Evolutionary conservation across 768 basidiomycete genomes (phyloP), one percentile per base, ranked within the genome.

Genomic region (Tylopilus cervinicoccineus): DNA sequence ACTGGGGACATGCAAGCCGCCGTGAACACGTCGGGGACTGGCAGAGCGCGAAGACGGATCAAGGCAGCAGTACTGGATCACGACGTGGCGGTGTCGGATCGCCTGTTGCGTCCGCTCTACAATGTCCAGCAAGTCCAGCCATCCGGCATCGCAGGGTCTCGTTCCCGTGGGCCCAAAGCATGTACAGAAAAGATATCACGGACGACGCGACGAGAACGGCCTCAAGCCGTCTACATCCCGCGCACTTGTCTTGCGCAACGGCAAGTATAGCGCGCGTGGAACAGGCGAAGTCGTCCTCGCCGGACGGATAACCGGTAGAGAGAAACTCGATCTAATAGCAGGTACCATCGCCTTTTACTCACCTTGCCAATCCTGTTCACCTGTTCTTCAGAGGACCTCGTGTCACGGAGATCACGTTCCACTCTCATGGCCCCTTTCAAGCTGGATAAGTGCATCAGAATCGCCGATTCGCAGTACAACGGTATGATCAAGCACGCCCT

Each of bases 311-410:
- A 81, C 76, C 41, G 89, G 89, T 1, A 76, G 85, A 58, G 88
- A 90, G 66, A 90, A 90, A 59, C 72, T 92, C 26, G 86, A 88
- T 63, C 74, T 90, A 22, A 69, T 90, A 26, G 86, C 86, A 56
- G 87, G 89, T 86, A 60, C 50, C 6, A 5, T 45, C 12, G 6
- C 9, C 0, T 22, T 16, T 29, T n/a, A 11, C 38, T 20, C 5
- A 1, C 12, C 19, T 9, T 17, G 1, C 44, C 6, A 2, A 14
- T 36, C 19, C 29, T 4, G 11, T 34, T 47, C 44, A 54, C 41
- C 50, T 6, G 16, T 33, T 48, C 36, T 48, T 29, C 51, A 89
- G 86, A 86, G 80, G 85, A 88, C 61, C 76, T 87, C 40, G 69
- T 82, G 38, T 50, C 34, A 6, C 71, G 76, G 57, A 73, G 71